Evolutionary conservation across 106 monocot genomes (phyloP), one percentile per base, ranked within the genome.

Genomic region (Apostasia ramifera): DNA sequence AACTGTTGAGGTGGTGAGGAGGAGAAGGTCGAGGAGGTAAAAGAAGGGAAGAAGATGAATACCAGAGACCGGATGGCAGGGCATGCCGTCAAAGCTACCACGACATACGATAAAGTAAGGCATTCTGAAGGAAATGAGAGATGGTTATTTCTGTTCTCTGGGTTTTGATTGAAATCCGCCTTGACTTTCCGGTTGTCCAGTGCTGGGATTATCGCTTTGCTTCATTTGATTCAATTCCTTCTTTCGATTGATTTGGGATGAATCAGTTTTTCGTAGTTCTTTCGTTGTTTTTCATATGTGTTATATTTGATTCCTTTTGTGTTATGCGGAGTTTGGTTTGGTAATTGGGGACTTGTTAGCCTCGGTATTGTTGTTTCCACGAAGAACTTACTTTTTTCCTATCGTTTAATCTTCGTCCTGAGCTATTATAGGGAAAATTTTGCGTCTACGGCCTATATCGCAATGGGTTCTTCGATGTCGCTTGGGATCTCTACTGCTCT

Each of bases 21-120:
- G 47, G 26, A 2, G 1, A 13, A 53, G 57, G 66, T 6, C 3
- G 15, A 38, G 48, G n/a, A 48, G 10, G 53, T 47, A 58, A 60
- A 44, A 11, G 41, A 47, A 43, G 44, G 6, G 6, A 55, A 14
- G 58, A 48, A 67, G 43, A 75, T 75, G 74, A 75, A 75, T 59
- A 60, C 67, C 3, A 53, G 67, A 75, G 66, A 44, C 14, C 58
- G 74, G 40, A 72, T 60, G 61, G 71, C 61, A n/a, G 60, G 49
- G 26, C 49, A 13, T 45, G 42, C n/a, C 12, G 12, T 37, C 5
- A 41, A 26, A 68, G 51, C 48, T 53, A 8, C 38, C 39, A 53
- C 66, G 10, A 66, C 15, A 11, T 38, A 51, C 39, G 13, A 66
- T 51, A 3, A 50, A 51, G 14, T 51, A 40, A 66, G 47, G 14